Percentiles rank a stretch among this genome's conserved stretches.
phyloP scores from a whole-genome alignment of 805 yeast genomes.

The Cyberlindnera veronae region DNA sequence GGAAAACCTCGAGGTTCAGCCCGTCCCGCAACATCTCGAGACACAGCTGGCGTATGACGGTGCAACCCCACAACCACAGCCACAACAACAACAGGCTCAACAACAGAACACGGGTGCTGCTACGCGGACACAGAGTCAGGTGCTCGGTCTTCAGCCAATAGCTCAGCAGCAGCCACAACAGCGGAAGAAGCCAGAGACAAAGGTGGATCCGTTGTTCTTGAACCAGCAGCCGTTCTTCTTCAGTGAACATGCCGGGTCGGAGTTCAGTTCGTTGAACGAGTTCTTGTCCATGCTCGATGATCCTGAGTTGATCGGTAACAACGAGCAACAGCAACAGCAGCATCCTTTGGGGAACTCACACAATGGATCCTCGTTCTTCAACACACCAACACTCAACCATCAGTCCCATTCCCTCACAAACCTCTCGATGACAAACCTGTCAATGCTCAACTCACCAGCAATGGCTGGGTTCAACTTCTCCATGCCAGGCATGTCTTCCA shows the following conservation, averaged over 20 bases:
- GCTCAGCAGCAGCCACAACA: slow-evolving; percentile 5
- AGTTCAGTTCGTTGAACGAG: slow-evolving; percentile 85
- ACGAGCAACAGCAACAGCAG: slow-evolving; percentile 7
- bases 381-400: slow-evolving; percentile 6
- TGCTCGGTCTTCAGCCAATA: too few relatives aligned
- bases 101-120: slow-evolving; percentile 1
- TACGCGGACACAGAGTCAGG: neutral
- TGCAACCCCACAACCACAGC: slow-evolving; percentile 5
- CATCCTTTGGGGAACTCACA: slow-evolving; percentile 1
- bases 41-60: slow-evolving; percentile 10
- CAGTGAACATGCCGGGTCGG: slow-evolving; percentile 91
- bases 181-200: slow-evolving; percentile 7
- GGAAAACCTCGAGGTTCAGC: slow-evolving; percentile 17
- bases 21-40: slow-evolving; percentile 23
- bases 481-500: slow-evolving; percentile 8
- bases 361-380: slow-evolving; percentile 9
- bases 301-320: slow-evolving; percentile 58
- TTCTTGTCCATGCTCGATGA: slow-evolving; percentile 89
- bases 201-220: slow-evolving; percentile 19
- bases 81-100: slow-evolving; percentile 1
- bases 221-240: slow-evolving; percentile 73
- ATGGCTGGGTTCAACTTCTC: slow-evolving; percentile 15
- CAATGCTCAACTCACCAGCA: slow-evolving; percentile 24
- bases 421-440: slow-evolving; percentile 23
- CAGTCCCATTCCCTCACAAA: slow-evolving; percentile 25